These are phyloP conservation scores for Pyronema domesticum DNA, from an alignment of 495 filamentous ascomycete species.

Conservation along the genomic window DNA sequence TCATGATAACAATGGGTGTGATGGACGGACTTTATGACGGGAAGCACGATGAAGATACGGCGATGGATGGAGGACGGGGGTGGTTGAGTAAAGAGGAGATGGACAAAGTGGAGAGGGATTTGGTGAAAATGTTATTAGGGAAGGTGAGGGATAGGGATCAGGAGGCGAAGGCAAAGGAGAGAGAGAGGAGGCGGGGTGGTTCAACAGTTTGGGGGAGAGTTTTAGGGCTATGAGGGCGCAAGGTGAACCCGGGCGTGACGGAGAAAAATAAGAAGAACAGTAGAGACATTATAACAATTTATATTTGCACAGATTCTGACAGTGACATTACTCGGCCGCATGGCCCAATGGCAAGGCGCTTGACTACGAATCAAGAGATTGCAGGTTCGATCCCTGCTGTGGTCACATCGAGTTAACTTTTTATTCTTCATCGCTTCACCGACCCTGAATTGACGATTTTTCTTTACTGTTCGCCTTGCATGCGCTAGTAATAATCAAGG, in stretches of 20 bases:
- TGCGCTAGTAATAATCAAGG: too few species aligned
- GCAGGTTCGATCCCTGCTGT: slow-evolving; percentile 9
- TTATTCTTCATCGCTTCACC: too few species aligned
- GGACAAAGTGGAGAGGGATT: neutral
- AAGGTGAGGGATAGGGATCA: neutral
- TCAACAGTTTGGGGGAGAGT: too few species aligned
- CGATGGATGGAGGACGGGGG: neutral
- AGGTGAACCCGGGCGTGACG: too few species aligned
- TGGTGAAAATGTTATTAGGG: neutral
- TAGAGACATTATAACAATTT: too few species aligned
- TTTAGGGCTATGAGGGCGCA: too few species aligned
- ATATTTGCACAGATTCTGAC: too few species aligned
- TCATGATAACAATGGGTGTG: neutral
- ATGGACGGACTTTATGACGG: neutral
- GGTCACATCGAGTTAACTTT: neutral
- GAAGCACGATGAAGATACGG: neutral
- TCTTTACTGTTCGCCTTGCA: too few species aligned
- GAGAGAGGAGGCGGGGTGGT: neutral
- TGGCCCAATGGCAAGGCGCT: slow-evolving; percentile 56
- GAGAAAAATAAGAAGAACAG: too few species aligned
- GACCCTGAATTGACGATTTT: too few species aligned
- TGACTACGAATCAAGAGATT: slow-evolving; percentile 39
- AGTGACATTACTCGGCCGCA: neutral
- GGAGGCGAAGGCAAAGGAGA: neutral
- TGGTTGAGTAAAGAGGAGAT: neutral